phyloP scores from a whole-genome alignment of 2,329 filamentous ascomycete species.

The Hypoxylon sp. region DNA sequence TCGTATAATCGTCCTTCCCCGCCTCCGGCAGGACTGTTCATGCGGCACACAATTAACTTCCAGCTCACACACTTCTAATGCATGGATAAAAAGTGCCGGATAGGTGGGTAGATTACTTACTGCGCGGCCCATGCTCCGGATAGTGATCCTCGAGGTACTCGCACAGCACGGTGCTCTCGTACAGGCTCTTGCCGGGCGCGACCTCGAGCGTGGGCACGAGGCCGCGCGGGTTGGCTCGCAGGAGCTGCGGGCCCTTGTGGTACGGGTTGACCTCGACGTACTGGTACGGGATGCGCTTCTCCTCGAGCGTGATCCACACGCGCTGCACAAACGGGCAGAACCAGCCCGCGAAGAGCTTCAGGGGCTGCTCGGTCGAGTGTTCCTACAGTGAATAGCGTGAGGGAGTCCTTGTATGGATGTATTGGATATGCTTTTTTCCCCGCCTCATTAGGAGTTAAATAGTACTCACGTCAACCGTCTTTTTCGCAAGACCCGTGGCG shows the following conservation, averaged over 20 bases:
- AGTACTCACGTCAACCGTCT: conserved; percentile 43
- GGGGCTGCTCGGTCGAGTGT: conserved; percentile 60
- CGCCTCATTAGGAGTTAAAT: no score
- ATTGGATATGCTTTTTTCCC: background rate
- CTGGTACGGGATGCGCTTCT: conserved; percentile 79
- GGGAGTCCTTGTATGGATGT: background rate
- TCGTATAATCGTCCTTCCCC: conserved; percentile 66
- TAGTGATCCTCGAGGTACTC: conserved; percentile 83
- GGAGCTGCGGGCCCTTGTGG: conserved; percentile 74
- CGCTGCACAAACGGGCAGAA: conserved; percentile 81
- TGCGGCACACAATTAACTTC: conserved; percentile 57
- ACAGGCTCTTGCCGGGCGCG: conserved; percentile 71
- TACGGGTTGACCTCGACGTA: conserved; percentile 85
- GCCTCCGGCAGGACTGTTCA: conserved; percentile 22
- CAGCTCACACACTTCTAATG: background rate
- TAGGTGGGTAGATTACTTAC: conserved; percentile 26
- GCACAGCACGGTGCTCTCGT: conserved; percentile 78
- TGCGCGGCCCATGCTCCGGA: conserved; percentile 51
- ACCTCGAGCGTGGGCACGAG: conserved; percentile 75
- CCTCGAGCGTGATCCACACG: conserved; percentile 77
- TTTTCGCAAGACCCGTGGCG: conserved; percentile 46
- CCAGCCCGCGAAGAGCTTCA: conserved; percentile 81
- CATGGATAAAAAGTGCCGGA: no score
- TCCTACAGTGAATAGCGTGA: conserved; percentile 4
- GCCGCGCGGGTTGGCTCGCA: conserved; percentile 78